Evolutionary conservation across 257 asterid genomes (phyloP).

Genomic region (Mitragyna speciosa): DNA sequence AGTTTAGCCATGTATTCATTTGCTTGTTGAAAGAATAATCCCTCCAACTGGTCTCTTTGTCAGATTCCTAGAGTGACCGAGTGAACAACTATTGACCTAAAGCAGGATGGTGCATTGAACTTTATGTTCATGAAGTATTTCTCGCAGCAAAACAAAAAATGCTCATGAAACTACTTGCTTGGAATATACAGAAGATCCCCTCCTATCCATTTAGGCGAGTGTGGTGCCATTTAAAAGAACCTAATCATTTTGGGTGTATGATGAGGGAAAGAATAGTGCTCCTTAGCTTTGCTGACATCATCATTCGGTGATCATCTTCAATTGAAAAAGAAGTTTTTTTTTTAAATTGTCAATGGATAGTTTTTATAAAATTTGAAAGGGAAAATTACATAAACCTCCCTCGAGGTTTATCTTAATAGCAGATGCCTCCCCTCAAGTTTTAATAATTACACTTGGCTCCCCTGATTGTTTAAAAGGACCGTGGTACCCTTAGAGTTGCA

Average conservation of each 20-base stretch:
- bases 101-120: too few relatives aligned
- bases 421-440: too few relatives aligned
- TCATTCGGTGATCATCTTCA: constrained; percentile 36
- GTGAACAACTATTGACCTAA: too few relatives aligned
- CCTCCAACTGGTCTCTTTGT: too few relatives aligned
- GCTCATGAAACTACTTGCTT: neutral
- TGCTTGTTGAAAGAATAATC: too few relatives aligned
- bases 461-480: too few relatives aligned
- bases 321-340: constrained; percentile 35
- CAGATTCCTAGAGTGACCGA: too few relatives aligned
- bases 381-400: too few relatives aligned
- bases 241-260: constrained; percentile 27
- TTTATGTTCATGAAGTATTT: neutral
- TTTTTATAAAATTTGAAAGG: constrained; percentile 4
- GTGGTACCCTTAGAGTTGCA: too few relatives aligned
- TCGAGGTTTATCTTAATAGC: too few relatives aligned
- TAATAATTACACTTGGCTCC: too few relatives aligned
- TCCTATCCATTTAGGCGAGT: constrained; percentile 7
- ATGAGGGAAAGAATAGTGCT: constrained; percentile 17
- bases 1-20: too few relatives aligned
- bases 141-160: neutral
- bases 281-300: constrained; percentile 23
- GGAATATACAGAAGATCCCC: neutral
- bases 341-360: constrained; percentile 19
- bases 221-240: constrained; percentile 19